Evolutionary conservation across 116 monocot species (phyloP).

Genomic region (Dioscorea cayenensis): DNA sequence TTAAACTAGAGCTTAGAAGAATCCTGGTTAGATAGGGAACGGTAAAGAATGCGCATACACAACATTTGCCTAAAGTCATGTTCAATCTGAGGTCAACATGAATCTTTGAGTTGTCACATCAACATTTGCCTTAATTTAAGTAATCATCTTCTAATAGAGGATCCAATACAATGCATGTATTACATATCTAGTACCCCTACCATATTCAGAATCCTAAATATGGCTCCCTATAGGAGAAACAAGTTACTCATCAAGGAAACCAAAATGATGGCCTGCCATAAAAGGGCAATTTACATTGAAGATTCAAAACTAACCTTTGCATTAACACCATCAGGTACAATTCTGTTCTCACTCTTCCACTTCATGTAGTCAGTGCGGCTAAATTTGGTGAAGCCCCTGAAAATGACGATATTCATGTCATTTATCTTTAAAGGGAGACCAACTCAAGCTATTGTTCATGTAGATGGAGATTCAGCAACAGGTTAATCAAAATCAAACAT

Average conservation of each 20-base stretch:
- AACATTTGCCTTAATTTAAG: too few relatives aligned
- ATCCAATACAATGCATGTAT: too few relatives aligned
- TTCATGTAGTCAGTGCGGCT: constrained; percentile 39
- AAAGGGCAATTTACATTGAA: not conserved
- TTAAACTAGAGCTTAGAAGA: too few relatives aligned
- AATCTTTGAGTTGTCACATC: too few relatives aligned
- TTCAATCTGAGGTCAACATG: too few relatives aligned
- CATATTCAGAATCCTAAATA: not conserved
- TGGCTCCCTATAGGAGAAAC: too few relatives aligned
- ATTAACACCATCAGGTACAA: constrained; percentile 47
- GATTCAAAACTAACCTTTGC: constrained; percentile 29
- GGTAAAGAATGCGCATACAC: too few relatives aligned
- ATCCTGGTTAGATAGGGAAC: too few relatives aligned
- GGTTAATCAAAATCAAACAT: not conserved
- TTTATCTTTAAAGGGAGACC: not conserved
- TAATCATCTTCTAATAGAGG: too few relatives aligned
- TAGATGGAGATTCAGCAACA: not conserved
- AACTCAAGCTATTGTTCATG: not conserved
- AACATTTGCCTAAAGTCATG: too few relatives aligned
- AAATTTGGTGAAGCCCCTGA: constrained; percentile 46
- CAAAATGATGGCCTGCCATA: not conserved
- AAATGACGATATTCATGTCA: not conserved
- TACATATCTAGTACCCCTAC: too few relatives aligned
- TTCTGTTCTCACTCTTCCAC: constrained; percentile 40
- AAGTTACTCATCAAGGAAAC: not conserved